Percentiles rank a stretch among this genome's conserved stretches.
Evolutionary conservation across 1,139 yeast genomes (phyloP).

Genomic region (Blastobotrys ciferrii): DNA sequence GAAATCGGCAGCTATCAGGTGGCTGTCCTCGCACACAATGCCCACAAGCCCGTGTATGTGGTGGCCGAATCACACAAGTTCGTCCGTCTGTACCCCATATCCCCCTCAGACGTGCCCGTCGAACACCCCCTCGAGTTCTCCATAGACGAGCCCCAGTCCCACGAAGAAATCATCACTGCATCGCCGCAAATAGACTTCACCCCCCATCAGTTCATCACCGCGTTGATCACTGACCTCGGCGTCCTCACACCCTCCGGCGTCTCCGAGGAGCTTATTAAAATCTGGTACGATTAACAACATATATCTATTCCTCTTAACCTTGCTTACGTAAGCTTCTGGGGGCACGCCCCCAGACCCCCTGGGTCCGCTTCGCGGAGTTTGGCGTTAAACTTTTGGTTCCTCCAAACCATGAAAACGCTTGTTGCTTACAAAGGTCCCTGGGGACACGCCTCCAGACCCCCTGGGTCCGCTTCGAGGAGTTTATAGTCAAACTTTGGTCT

Average conservation of each 20-base stretch:
- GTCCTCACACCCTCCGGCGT: conserved; percentile 97
- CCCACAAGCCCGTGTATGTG: conserved; percentile 90
- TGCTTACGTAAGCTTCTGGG: no score
- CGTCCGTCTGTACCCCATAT: conserved; percentile 90
- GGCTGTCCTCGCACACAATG: conserved; percentile 86
- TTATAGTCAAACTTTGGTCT: no score
- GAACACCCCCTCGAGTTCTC: conserved; percentile 43
- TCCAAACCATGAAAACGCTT: no score
- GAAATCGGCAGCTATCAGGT: conserved; percentile 95
- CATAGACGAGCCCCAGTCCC: conserved; percentile 22
- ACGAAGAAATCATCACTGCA: conserved; percentile 27
- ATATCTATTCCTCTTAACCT: no score
- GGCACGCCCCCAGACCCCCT: no score
- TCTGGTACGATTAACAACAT: conserved; percentile 90
- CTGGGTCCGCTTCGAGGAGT: no score
- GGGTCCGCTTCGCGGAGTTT: no score
- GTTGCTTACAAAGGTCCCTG: no score
- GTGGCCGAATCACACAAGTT: conserved; percentile 94
- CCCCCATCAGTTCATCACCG: conserved; percentile 93
- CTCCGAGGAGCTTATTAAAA: conserved; percentile 92
- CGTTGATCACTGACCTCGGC: conserved; percentile 92
- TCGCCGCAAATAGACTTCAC: conserved; percentile 80
- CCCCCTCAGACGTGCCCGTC: conserved; percentile 87
- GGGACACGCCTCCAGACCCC: no score
- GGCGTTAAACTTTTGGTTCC: no score